A percentile compares a stretch with the other conserved stretches of the same genome.
Evolutionary conservation across 2,329 filamentous ascomycete species (phyloP).

Genomic region (Stenocarpella maydis): DNA sequence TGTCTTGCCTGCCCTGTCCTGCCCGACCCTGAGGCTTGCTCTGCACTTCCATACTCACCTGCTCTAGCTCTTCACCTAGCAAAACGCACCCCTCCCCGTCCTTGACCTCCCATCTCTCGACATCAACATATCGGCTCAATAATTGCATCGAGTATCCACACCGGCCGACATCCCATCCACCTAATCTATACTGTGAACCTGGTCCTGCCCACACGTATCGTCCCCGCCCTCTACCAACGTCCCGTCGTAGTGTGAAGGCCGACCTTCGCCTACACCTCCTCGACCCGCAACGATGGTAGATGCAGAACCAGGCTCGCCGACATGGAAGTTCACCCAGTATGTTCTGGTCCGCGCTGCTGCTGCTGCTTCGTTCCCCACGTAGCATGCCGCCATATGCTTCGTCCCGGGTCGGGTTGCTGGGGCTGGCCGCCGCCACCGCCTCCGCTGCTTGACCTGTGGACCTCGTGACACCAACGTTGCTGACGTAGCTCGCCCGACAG

Average conservation of each 20-base stretch:
- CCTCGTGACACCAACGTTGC: conserved; percentile 28
- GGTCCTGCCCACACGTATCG: conserved; percentile 22
- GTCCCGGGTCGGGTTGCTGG: conserved; percentile 5
- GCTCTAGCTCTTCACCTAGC: conserved; percentile 31
- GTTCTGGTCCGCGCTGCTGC: conserved; percentile 48
- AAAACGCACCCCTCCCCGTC: conserved; percentile 2
- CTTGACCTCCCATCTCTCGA: conserved; percentile 29
- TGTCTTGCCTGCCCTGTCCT: conserved; percentile 19
- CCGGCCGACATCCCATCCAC: conserved; percentile 15
- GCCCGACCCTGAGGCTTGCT: conserved; percentile 29
- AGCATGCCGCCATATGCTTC: not conserved
- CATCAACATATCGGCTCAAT: conserved; percentile 26
- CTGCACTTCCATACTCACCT: conserved; percentile 29
- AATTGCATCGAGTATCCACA: conserved; percentile 26
- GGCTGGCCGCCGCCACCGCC: not conserved
- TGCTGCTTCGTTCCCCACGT: not conserved
- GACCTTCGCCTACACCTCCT: conserved; percentile 40
- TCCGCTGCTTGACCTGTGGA: not conserved
- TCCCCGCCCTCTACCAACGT: conserved; percentile 10
- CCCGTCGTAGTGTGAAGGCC: conserved; percentile 40
- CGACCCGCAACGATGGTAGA: conserved; percentile 83
- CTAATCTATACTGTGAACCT: conserved; percentile 24
- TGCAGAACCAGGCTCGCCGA: conserved; percentile 91
- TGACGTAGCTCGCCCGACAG: conserved; percentile 57
- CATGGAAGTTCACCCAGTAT: conserved; percentile 99